Evolutionary conservation across 345 rosid species (phyloP), one percentile per base, ranked within the genome.

Genomic region (Populus tremula): DNA sequence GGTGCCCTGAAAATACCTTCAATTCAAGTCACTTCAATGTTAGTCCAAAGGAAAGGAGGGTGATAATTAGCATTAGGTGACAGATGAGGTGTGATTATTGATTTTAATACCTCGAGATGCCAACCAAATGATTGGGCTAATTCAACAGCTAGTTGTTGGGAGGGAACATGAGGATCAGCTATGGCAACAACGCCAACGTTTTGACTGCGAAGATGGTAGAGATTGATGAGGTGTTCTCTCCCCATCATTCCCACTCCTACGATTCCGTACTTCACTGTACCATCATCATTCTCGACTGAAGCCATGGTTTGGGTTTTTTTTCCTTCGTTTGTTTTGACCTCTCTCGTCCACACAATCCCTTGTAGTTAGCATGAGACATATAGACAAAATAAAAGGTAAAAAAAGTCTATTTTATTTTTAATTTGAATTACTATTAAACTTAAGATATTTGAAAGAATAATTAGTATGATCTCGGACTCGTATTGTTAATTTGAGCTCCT

Each of bases 171-270:
- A 78, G 98, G 99, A 82, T 95, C 97, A 23, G 99, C 96, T 66
- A 95, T 79, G 78, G 86, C 87, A 29, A 89, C 96, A 70, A 92
- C 93, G 54, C 79, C 80, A 14, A 87, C 93, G 73, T 92, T 91
- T 82, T 92, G 85, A 75, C 71, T 69, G 33, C 88, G 83, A 13
- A 95, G 96, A 84, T 95, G 97, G 86, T 91, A 85, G 47, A 95
- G 90, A 82, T 95, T 95, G 75, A 91, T 85, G 77, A 95, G 90
- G 79, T 93, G 98, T 70, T 95, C 98, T 84, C 99, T 91, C 68
- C 99, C 99, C 99, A 95, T 93, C 97, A 95, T 92, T 67, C 99
- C 99, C 39, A 91, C 89, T 29, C 99, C 99, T 35, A 95, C 82
- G 84, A 93, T 90, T 61, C 98, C 98, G 68, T 95, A 95, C 82